phyloP scores from a whole-genome alignment of 1,139 yeast species.

The Meyerozyma smithsonii region DNA sequence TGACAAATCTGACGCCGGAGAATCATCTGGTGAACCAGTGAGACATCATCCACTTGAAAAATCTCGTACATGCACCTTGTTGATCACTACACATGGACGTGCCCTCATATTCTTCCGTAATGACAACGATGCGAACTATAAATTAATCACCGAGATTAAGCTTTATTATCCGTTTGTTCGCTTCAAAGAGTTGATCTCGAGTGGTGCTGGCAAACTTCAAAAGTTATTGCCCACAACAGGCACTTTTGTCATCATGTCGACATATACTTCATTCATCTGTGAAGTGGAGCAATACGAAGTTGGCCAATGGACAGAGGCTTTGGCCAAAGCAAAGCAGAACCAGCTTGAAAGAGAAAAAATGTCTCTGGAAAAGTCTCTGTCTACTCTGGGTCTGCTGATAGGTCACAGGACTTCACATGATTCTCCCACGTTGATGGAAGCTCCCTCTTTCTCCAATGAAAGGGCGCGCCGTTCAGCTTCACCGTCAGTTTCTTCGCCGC shows the following conservation, averaged over 20 bases:
- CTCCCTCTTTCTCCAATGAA: conserved; percentile 17
- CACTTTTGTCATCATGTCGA: conserved; percentile 50
- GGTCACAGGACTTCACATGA: conserved; percentile 4
- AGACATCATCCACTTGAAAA: conserved; percentile 31
- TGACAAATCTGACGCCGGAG: neutral
- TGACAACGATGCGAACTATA: conserved; percentile 28
- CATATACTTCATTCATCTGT: conserved; percentile 43
- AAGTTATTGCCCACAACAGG: conserved; percentile 39
- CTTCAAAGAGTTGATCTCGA: conserved; percentile 49
- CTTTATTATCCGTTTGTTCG: conserved; percentile 44
- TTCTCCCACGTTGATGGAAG: conserved; percentile 23
- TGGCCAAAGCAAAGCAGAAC: conserved; percentile 45
- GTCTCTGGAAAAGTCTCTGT: conserved; percentile 18
- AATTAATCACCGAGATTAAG: conserved; percentile 45
- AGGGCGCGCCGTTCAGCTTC: conserved; percentile 5
- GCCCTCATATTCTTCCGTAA: conserved; percentile 43
- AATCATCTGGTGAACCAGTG: conserved; percentile 8
- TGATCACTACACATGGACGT: conserved; percentile 55
- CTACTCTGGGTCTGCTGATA: conserved; percentile 18
- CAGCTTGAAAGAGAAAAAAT: conserved; percentile 40
- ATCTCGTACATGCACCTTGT: conserved; percentile 39
- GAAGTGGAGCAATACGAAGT: conserved; percentile 56
- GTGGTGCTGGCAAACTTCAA: conserved; percentile 24
- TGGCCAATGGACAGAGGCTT: conserved; percentile 50
- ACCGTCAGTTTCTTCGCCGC: conserved; percentile 4